Evolutionary conservation across 331 rosid genomes (phyloP), one percentile per base, ranked within the genome.

Genomic region (Arachis monticola): DNA sequence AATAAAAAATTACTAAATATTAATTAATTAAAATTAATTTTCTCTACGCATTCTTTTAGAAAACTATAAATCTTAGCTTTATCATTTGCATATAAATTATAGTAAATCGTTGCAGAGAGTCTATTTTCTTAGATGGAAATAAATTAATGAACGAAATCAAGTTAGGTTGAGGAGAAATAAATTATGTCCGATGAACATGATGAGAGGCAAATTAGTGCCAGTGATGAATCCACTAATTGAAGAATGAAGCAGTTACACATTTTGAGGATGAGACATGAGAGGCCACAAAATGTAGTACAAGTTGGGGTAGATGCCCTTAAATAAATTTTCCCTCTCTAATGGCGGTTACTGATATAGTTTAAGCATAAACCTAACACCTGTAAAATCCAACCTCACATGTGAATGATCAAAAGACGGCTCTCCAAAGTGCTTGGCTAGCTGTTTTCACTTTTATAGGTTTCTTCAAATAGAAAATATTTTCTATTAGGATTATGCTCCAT

Each of bases 281-380:
- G 75, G 76, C 76, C 75, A 67, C 30, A 27, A 50, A 27, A 50
- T 56, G 35, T 41, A 60, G 22, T 5, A 40, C 17, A 59, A 73
- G 51, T 6, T 22, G 65, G 8, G 47, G 30, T 8, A 62, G 69
- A 60, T 60, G 13, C 70, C 56, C 30, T 14, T 35, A 35, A 35
- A 35, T 2, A 40, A 63, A 22, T 35, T 35, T 65, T 72, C 57
- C 46, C 58, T 56, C 31, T 1, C 31, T 2, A 35, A 77, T 50
- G 76, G 81, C 70, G 48, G 70, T 69, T 48, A 48, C 38, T 48
- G 67, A 69, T 75, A 80, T 73, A 80, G 77, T 75, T 80, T 55
- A 70, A 55, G 55, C 59, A 13, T n/a, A 76, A 70, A 6, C 78
- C 64, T 63, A 41, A 70, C 84, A 76, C 52, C 60, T 64, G 65